Conservation (phyloP, 2,329 filamentous ascomycete genomes). For the Macrophomina pseudophaseolina region DNA sequence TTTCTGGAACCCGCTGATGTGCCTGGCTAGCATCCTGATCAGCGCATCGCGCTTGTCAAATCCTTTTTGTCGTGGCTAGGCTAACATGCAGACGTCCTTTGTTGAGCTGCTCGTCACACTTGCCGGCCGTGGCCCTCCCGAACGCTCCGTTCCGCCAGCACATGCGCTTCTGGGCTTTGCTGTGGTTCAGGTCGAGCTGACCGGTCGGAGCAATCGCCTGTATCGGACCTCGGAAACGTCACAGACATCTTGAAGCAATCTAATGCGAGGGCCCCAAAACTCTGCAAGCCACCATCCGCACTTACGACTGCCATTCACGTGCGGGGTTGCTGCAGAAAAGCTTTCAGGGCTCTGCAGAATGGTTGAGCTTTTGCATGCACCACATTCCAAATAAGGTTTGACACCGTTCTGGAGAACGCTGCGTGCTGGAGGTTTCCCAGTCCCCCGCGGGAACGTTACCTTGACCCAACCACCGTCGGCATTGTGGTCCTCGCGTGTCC, state of each 20-base stretch:
- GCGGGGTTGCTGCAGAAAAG: constrained; percentile 18
- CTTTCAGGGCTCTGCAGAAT: constrained; percentile 8
- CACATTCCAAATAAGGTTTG: constrained; percentile 10
- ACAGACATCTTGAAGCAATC: not conserved
- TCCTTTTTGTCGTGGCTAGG: not conserved
- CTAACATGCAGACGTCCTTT: not conserved
- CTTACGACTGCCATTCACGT: not conserved
- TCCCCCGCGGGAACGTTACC: not conserved
- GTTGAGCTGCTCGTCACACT: not conserved
- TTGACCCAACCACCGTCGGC: not conserved
- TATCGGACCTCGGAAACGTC: not conserved
- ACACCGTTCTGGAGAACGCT: not conserved
- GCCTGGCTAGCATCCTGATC: constrained; percentile 7
- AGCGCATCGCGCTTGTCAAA: not conserved
- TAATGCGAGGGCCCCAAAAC: constrained; percentile 5
- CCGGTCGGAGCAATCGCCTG: constrained; percentile 2
- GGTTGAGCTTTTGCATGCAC: constrained; percentile 7
- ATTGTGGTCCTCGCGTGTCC: not conserved
- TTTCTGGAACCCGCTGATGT: constrained; percentile 16
- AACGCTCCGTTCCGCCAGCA: not conserved
- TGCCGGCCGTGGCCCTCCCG: constrained; percentile 8
- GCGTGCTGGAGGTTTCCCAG: not conserved
- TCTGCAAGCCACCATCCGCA: constrained; percentile 19
- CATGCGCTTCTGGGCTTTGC: not conserved
- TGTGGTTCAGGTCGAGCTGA: not conserved